These are phyloP conservation scores for Xylaria arbuscula DNA, from an alignment of 2,329 filamentous ascomycete genomes.

Conservation along the genomic window DNA sequence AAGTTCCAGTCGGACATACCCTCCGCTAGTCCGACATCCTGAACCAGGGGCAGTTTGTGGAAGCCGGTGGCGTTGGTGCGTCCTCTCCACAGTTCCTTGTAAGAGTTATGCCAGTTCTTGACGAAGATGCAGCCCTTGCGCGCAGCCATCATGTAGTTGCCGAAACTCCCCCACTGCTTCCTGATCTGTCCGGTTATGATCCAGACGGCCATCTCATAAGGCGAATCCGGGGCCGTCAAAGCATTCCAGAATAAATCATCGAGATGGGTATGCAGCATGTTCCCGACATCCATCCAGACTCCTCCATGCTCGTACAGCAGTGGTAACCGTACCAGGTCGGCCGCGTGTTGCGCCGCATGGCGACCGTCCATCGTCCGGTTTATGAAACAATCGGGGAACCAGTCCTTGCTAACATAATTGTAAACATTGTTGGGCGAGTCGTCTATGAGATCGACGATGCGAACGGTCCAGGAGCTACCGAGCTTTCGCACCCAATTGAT, in stretches of 20 bases:
- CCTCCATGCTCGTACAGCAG: conserved; percentile 51
- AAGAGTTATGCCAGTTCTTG: conserved; percentile 56
- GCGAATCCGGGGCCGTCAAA: conserved; percentile 42
- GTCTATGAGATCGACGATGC: conserved; percentile 52
- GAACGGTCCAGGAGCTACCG: conserved; percentile 55
- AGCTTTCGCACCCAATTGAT: conserved; percentile 57
- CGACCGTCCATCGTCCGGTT: conserved; percentile 55
- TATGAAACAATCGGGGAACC: conserved; percentile 53
- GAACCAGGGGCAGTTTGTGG: conserved; percentile 45
- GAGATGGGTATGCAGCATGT: conserved; percentile 50
- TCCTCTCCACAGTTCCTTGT: conserved; percentile 52
- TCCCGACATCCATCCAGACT: conserved; percentile 55
- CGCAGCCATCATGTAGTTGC: conserved; percentile 57
- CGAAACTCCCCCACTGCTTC: conserved; percentile 50
- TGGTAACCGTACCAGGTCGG: conserved; percentile 57
- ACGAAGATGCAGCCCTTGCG: conserved; percentile 57
- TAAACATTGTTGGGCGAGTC: conserved; percentile 52
- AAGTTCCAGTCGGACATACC: conserved; percentile 45
- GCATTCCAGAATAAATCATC: conserved; percentile 52
- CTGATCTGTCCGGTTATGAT: conserved; percentile 51
- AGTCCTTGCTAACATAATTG: conserved; percentile 49
- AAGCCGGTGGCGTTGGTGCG: conserved; percentile 51
- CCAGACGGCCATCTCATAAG: conserved; percentile 51
- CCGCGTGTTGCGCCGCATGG: conserved; percentile 55
- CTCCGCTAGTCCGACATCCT: conserved; percentile 50